phyloP scores from a whole-genome alignment of 23 red algal genomes.

The Cyanidiococcus yangmingshanensis region DNA sequence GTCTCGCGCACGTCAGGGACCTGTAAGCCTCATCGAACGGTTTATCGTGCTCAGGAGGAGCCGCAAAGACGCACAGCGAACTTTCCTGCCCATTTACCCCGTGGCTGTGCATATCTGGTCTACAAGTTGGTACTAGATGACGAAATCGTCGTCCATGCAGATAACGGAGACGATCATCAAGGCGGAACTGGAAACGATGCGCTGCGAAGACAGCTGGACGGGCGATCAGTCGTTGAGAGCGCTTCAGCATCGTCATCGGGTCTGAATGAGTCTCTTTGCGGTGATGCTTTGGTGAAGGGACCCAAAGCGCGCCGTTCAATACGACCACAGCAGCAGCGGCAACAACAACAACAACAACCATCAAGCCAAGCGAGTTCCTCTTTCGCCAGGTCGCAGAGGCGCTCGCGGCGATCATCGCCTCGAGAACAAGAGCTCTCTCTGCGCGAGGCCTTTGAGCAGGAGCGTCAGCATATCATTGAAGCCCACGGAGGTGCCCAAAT shows the following conservation, averaged over 20 bases:
- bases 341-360: neutral
- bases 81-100: neutral
- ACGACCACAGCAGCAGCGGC: neutral
- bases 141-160: neutral
- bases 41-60: neutral
- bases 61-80: neutral
- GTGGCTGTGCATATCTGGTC: neutral
- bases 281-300: neutral
- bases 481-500: constrained; percentile 8
- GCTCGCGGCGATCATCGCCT: too few relatives aligned
- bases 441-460: constrained; percentile 11
- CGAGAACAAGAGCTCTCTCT: neutral
- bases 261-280: neutral
- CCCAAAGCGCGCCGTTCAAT: neutral
- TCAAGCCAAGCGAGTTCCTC: too few relatives aligned
- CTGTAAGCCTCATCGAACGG: neutral
- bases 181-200: neutral
- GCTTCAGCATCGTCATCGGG: neutral
- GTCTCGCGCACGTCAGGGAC: neutral
- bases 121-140: neutral
- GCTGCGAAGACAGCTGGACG: neutral
- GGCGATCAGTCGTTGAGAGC: neutral
- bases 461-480: constrained; percentile 10
- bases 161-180: neutral
- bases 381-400: too few relatives aligned